phyloP scores from a whole-genome alignment of 192 early-diverging fungal genomes.

The Coemansia sp. region DNA sequence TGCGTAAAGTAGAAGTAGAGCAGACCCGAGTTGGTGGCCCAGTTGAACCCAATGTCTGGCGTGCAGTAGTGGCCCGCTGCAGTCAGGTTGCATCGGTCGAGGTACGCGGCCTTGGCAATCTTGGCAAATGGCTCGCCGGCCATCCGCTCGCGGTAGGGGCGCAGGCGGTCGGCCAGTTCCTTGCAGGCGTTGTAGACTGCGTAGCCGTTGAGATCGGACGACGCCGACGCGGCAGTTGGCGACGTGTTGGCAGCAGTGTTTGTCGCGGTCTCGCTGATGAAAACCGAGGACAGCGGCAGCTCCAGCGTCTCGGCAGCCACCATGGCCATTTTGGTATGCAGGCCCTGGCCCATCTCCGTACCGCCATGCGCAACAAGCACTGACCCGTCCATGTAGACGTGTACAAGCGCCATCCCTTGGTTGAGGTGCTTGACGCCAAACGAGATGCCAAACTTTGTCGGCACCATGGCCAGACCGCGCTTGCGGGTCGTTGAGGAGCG shows the following conservation, averaged over 20 bases:
- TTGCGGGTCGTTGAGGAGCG: slow-evolving; percentile 67
- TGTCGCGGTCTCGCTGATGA: slow-evolving; percentile 73
- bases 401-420: slow-evolving; percentile 81
- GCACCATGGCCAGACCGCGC: slow-evolving; percentile 72
- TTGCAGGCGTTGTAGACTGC: slow-evolving; percentile 78
- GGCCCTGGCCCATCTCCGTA: slow-evolving; percentile 88
- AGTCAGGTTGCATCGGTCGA: slow-evolving; percentile 73
- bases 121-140: slow-evolving; percentile 53
- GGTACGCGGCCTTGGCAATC: slow-evolving; percentile 63
- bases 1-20: slow-evolving; percentile 85
- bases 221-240: slow-evolving; percentile 80
- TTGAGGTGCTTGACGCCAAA: slow-evolving; percentile 76
- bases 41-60: slow-evolving; percentile 75
- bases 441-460: slow-evolving; percentile 84
- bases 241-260: slow-evolving; percentile 75
- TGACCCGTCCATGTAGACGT: slow-evolving; percentile 82
- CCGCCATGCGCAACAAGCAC: slow-evolving; percentile 83
- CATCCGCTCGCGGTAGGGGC: slow-evolving; percentile 65
- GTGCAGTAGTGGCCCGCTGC: slow-evolving; percentile 83
- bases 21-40: slow-evolving; percentile 65
- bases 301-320: slow-evolving; percentile 74
- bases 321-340: slow-evolving; percentile 87
- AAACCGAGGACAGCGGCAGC: slow-evolving; percentile 64
- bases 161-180: slow-evolving; percentile 65
- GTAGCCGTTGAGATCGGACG: slow-evolving; percentile 78